Evolutionary conservation across 768 basidiomycete genomes (phyloP).

Genomic region (Artomyces pyxidatus): DNA sequence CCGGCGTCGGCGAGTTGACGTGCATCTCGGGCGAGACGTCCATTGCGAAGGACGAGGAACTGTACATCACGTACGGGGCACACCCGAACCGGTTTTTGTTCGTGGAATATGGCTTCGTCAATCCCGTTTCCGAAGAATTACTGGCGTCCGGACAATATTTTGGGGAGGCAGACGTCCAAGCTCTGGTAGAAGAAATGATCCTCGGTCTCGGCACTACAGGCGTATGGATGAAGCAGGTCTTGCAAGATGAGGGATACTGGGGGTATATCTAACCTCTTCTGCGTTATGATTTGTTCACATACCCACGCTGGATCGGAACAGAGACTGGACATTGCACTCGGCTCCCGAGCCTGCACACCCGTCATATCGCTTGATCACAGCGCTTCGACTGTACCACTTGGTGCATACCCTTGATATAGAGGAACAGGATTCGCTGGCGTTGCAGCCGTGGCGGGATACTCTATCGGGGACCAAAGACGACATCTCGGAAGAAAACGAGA

Average conservation of each 20-base stretch:
- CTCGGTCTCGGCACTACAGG: constrained; percentile 31
- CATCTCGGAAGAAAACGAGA: constrained; percentile 24
- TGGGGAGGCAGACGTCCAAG: constrained; percentile 60
- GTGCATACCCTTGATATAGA: no score
- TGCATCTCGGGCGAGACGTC: constrained; percentile 34
- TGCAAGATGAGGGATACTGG: constrained; percentile 73
- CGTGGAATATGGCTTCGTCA: constrained; percentile 87
- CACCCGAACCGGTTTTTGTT: constrained; percentile 76
- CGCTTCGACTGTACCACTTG: constrained; percentile 59
- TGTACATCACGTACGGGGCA: constrained; percentile 71
- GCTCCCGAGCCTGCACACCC: constrained; percentile 57
- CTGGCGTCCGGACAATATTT: constrained; percentile 22
- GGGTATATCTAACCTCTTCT: constrained; percentile 40
- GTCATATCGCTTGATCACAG: constrained; percentile 70
- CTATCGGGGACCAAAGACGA: constrained; percentile 21
- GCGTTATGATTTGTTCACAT: background rate
- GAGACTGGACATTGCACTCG: constrained; percentile 74
- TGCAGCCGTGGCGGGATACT: constrained; percentile 48
- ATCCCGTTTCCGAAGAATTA: constrained; percentile 24
- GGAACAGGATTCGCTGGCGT: no score
- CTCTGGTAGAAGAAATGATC: constrained; percentile 44
- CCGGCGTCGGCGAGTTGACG: constrained; percentile 38
- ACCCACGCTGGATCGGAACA: constrained; percentile 26
- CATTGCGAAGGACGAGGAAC: constrained; percentile 49
- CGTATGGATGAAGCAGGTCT: constrained; percentile 39